A percentile compares a stretch with the other conserved stretches of the same genome.
Evolutionary conservation across 345 rosid genomes (phyloP).

Genomic region (Streptanthus diversifolius): DNA sequence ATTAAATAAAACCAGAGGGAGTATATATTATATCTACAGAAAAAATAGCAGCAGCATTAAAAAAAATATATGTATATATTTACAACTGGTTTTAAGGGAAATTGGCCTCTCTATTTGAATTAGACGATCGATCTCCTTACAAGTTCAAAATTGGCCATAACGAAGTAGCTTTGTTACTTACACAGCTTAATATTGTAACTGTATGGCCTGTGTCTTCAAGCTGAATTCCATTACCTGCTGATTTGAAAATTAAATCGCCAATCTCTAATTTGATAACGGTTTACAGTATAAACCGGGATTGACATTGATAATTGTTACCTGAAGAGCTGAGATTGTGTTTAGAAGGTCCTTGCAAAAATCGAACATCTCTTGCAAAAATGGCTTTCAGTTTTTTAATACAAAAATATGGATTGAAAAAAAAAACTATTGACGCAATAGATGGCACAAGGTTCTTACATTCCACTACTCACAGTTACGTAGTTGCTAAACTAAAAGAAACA

Average conservation of each 20-base stretch:
- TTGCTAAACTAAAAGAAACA: not conserved
- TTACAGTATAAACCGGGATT: not conserved
- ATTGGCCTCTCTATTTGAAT: too few relatives aligned
- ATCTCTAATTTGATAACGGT: not conserved
- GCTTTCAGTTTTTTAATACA: not conserved
- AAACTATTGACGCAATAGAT: not conserved
- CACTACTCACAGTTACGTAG: not conserved
- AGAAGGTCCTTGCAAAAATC: slow-evolving; percentile 53
- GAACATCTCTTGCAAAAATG: slow-evolving; percentile 41
- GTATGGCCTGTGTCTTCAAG: slow-evolving; percentile 57
- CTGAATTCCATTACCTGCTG: slow-evolving; percentile 69
- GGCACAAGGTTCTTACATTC: not conserved
- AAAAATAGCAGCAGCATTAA: too few relatives aligned
- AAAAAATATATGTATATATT: too few relatives aligned
- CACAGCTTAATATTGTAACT: slow-evolving; percentile 35
- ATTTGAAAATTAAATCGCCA: not conserved
- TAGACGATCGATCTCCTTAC: too few relatives aligned
- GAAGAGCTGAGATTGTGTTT: slow-evolving; percentile 53
- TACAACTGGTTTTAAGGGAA: too few relatives aligned
- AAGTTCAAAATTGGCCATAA: not conserved
- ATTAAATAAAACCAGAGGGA: too few relatives aligned
- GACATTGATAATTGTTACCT: slow-evolving; percentile 39
- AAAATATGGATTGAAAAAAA: not conserved
- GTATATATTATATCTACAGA: too few relatives aligned
- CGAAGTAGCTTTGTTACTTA: slow-evolving; percentile 6